Evolutionary conservation across 257 asterid genomes (phyloP), one percentile per base, ranked within the genome.

Genomic region (Datura wrightii): DNA sequence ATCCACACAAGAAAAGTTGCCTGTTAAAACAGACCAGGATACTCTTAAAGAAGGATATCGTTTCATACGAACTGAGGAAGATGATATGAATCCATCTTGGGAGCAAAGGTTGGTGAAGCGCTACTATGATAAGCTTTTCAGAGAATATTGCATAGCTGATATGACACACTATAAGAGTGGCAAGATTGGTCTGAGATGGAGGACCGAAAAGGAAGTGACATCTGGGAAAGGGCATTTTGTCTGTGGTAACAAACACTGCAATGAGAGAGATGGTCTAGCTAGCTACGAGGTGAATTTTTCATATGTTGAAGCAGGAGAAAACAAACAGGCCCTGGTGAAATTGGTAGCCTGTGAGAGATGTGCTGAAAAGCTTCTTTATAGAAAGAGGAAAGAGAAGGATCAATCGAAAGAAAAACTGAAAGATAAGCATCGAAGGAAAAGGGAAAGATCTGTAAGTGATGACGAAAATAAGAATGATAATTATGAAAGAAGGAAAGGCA

Each of bases 131-230:
- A 97, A 97, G 95, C 98, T 97, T 83, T 97, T 97, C 88, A 95
- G 93, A 88, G 99, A 97, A 93, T 97, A 97, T 83, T 97, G 99
- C 91, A 90, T 97, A 90, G 99, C 99, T 85, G 99, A 97, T 84
- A 97, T 97, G 99, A 91, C 98, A 3, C 98, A 91, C 9, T 97
- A 94, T 94, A 97, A 93, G 92, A 89, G 92, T 80, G 99, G 99
- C 83, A 97, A 94, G 98, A 92, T 97, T 95, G 99, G 99, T 84
- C 94, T 97, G 85, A 93, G 99, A 90, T 97, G 99, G 99, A 95
- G 99, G 91, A 91, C 94, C 8, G 97, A 94, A 86, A 97, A 95
- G 91, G 99, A 97, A 93, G 99, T 97, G 48, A 91, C 90, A 86
- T 90, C 99, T 89, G 99, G 99, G 82, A 97, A 97, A 94, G 99